Percentiles rank a stretch among this genome's conserved stretches.
These are phyloP conservation scores for Phalaenopsis equestris DNA, from an alignment of 106 monocot species.

Conservation along the genomic window DNA sequence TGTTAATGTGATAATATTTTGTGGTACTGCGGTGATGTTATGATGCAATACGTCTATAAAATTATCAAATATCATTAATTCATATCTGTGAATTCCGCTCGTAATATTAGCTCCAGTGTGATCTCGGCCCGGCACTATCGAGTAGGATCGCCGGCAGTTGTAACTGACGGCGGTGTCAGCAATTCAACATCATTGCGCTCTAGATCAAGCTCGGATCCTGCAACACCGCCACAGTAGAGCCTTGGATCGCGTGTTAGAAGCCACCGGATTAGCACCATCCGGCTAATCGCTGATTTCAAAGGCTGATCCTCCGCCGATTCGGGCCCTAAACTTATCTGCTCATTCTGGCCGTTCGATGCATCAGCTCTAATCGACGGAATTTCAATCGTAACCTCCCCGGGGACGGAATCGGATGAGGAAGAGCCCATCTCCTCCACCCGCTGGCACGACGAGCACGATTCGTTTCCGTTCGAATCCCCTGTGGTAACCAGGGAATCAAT, in stretches of 20 bases:
- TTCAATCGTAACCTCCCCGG: neutral
- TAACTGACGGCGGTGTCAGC: neutral
- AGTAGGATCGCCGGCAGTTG: neutral
- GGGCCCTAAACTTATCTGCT: neutral
- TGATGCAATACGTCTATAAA: too few species aligned
- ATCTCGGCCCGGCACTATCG: neutral
- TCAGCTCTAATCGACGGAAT: neutral
- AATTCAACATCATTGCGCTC: neutral
- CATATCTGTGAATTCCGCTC: too few species aligned
- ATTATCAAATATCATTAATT: too few species aligned
- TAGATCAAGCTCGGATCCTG: neutral
- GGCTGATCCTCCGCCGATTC: neutral
- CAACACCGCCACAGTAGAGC: neutral
- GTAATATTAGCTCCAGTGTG: too few species aligned
- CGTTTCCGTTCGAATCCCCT: neutral
- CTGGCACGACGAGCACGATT: neutral
- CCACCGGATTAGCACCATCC: constrained; percentile 7
- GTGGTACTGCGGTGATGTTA: too few species aligned
- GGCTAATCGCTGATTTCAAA: neutral
- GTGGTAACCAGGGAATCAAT: too few species aligned
- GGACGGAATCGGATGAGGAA: neutral
- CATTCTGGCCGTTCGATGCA: neutral
- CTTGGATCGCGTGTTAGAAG: neutral
- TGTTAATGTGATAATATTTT: too few species aligned
- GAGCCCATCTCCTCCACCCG: neutral